Evolutionary conservation across 169 alveolate species (phyloP).

Genomic region (Cryptosporidium canis): DNA sequence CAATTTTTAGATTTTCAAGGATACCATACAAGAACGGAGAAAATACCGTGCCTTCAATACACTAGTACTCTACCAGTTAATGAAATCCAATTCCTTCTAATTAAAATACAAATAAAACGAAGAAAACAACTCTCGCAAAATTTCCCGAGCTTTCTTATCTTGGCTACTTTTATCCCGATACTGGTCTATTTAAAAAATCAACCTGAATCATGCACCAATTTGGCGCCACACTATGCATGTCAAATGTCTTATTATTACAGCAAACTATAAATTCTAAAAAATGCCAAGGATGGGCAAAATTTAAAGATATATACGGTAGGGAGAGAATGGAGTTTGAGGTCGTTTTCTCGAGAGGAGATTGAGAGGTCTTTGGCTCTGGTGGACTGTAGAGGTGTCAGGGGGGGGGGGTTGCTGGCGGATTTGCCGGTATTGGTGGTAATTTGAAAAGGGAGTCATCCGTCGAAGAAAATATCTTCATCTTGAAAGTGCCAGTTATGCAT

Average conservation of each 20-base stretch:
- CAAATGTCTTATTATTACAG: not conserved
- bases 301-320: too few relatives aligned
- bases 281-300: too few relatives aligned
- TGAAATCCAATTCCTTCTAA: not conserved
- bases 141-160: not conserved
- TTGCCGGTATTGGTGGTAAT: too few relatives aligned
- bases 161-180: not conserved
- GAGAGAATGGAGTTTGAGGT: too few relatives aligned
- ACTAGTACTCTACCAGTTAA: not conserved
- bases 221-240: conserved; percentile 37
- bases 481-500: too few relatives aligned
- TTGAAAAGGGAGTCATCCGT: too few relatives aligned
- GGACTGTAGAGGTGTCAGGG: too few relatives aligned
- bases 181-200: not conserved
- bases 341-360: too few relatives aligned
- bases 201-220: conserved; percentile 12
- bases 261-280: not conserved
- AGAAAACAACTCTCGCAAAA: not conserved
- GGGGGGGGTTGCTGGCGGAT: too few relatives aligned
- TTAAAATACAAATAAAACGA: not conserved
- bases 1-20: not conserved
- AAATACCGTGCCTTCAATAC: not conserved
- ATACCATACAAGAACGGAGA: not conserved
- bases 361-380: too few relatives aligned
- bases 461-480: too few relatives aligned